phyloP scores from a whole-genome alignment of 805 yeast genomes.

The Saccharomyces mikatae region DNA sequence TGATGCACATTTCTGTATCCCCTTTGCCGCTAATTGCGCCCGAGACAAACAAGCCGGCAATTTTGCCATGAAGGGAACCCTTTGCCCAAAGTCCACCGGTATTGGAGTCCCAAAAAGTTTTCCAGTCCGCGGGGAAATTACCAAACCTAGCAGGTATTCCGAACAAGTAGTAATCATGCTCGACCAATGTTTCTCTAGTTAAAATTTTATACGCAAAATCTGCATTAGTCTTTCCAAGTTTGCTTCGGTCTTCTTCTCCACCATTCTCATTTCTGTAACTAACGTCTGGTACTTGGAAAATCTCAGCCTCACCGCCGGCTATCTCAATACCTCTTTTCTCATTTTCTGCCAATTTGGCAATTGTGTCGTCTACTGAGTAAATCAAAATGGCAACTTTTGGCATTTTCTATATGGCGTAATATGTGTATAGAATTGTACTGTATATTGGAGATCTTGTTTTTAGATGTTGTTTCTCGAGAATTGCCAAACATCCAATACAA shows the following conservation, averaged over 20 bases:
- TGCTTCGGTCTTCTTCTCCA: slow-evolving; percentile 37
- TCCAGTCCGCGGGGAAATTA: slow-evolving; percentile 69
- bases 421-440: background rate
- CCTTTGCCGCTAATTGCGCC: slow-evolving; percentile 41
- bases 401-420: slow-evolving; percentile 3
- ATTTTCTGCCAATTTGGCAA: slow-evolving; percentile 59
- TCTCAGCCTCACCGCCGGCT: slow-evolving; percentile 61
- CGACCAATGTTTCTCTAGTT: slow-evolving; percentile 45
- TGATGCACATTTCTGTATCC: slow-evolving; percentile 69
- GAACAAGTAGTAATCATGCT: slow-evolving; percentile 73
- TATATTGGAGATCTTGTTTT: background rate
- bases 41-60: slow-evolving; percentile 63
- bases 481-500: background rate
- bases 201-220: slow-evolving; percentile 44
- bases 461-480: background rate
- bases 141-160: slow-evolving; percentile 88
- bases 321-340: slow-evolving; percentile 61
- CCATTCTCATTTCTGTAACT: slow-evolving; percentile 35
- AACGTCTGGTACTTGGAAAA: slow-evolving; percentile 79
- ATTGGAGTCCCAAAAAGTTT: slow-evolving; percentile 58
- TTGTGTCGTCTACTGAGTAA: slow-evolving; percentile 78
- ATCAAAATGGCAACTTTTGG: slow-evolving; percentile 62
- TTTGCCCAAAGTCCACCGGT: slow-evolving; percentile 75
- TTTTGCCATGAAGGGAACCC: slow-evolving; percentile 67
- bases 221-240: slow-evolving; percentile 36